Base-by-base conservation (phyloP, 495 filamentous ascomycete genomes). In the Neurospora sp. region DNA sequence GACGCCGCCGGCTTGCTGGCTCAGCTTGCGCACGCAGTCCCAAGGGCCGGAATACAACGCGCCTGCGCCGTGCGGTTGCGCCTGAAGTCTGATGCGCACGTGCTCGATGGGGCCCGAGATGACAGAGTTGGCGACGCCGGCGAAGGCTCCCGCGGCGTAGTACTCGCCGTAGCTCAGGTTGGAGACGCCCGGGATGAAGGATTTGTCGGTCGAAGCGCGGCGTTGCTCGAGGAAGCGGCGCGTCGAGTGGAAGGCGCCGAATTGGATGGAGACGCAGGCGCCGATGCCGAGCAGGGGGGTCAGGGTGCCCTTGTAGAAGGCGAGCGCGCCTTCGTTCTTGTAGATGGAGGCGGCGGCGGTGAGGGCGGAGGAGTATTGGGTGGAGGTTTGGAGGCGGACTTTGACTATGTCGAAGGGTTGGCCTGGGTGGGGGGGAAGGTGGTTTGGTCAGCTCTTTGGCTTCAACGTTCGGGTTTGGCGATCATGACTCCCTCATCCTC, bases 381-480 rank as follows among this genome's bases (percentile, higher is more conserved):
- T 89, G 66, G 90, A 92, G 14, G 96, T 99, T 83, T 99, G 96
- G 35, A 99, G 87, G 48, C 96, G 92, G 73, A 99, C 96, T 87
- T 99, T 99, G 81, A 99, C 92, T 69, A 99, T 99, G 85, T 99
- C 96, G 82, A 98, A 98, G 70, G 95, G 95, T 85, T 98, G 95
- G 78, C 95, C 95, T 98, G 79, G 11, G 14, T 46, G 42, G 39
- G n/a, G 11, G n/a, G n/a, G n/a, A n/a, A n/a, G n/a, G 44, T 20
- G 16, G 22, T 61, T 66, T 66, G 73, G 48, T 68, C 11, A 8
- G 18, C 18, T 31, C 3, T 31, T 31, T 31, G 27, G 35, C 35
- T 44, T 44, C 7, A 18, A 44, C 18, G 27, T 27, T 27, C 1
- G 16, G 22, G n/a, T 72, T 44, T 39, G 22, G 46, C 31, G 41